A percentile compares a stretch with the other conserved stretches of the same genome.
Evolutionary conservation across 176 grass and related monocot genomes (phyloP).

Genomic region (Triticum urartu): DNA sequence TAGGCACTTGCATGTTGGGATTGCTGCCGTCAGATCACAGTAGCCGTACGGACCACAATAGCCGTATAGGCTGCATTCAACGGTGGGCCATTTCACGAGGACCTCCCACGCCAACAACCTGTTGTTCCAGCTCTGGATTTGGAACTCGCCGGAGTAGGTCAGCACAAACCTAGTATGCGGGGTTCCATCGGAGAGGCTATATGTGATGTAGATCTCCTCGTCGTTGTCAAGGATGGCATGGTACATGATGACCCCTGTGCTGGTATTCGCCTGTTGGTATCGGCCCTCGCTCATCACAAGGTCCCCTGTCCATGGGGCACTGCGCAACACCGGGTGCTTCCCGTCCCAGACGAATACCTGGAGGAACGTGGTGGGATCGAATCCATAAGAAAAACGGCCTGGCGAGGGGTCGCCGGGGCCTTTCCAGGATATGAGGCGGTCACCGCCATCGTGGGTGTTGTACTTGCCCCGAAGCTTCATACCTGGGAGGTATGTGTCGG

Average conservation of each 20-base stretch:
- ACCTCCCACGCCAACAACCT: background rate
- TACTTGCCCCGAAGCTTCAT: slow-evolving; percentile 8
- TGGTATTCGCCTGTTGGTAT: background rate
- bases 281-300: background rate
- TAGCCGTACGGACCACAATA: too few relatives aligned
- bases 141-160: background rate
- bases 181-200: background rate
- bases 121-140: background rate
- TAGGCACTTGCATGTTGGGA: too few relatives aligned
- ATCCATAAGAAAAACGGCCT: too few relatives aligned
- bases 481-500: slow-evolving; percentile 16
- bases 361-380: too few relatives aligned
- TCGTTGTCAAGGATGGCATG: fast-evolving
- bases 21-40: too few relatives aligned
- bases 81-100: fast-evolving
- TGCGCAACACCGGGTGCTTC: background rate
- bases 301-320: background rate
- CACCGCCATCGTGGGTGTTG: background rate
- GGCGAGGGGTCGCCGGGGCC: too few relatives aligned
- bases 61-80: fast-evolving
- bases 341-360: background rate
- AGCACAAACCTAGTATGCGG: background rate
- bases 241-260: background rate
- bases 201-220: background rate
- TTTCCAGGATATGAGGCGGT: too few relatives aligned